Evolutionary conservation across 179 eudicot genomes (phyloP).

Genomic region (Patellifolia procumbens): DNA sequence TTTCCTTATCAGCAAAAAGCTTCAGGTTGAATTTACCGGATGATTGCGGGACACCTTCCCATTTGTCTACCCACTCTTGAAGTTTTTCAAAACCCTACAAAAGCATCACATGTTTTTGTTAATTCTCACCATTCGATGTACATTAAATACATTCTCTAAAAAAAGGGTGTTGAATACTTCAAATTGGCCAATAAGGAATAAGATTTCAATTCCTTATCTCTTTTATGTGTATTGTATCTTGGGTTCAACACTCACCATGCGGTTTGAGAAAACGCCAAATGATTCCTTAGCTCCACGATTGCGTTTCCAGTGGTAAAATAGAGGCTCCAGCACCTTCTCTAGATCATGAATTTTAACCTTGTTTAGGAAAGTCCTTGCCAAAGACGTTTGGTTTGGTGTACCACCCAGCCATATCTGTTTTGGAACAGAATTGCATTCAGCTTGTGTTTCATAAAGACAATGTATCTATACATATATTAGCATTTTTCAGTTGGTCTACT

Average conservation of each 20-base stretch:
- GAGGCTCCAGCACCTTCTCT: constrained; percentile 92
- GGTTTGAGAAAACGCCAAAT: constrained; percentile 81
- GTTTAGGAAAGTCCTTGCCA: constrained; percentile 73
- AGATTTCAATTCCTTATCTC: neutral
- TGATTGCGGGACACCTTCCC: constrained; percentile 65
- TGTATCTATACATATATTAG: too few relatives aligned
- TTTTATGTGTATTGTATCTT: neutral
- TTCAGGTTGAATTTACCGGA: constrained; percentile 56
- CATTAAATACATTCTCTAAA: neutral
- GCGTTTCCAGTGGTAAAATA: constrained; percentile 81
- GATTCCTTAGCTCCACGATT: constrained; percentile 67
- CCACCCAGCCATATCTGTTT: constrained; percentile 96
- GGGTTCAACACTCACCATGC: constrained; percentile 55
- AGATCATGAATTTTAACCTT: constrained; percentile 92
- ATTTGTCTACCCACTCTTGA: constrained; percentile 71
- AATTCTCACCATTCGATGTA: neutral
- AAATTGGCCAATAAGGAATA: neutral
- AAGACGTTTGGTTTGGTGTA: constrained; percentile 76
- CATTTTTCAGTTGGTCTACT: too few relatives aligned
- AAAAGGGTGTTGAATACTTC: neutral
- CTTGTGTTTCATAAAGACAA: neutral
- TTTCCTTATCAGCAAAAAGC: constrained; percentile 75
- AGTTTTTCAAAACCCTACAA: constrained; percentile 87
- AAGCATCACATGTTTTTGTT: neutral
- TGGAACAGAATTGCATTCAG: constrained; percentile 2